Base-by-base conservation (phyloP, 2,329 filamentous ascomycete species). In the Venturia aucupariae region DNA sequence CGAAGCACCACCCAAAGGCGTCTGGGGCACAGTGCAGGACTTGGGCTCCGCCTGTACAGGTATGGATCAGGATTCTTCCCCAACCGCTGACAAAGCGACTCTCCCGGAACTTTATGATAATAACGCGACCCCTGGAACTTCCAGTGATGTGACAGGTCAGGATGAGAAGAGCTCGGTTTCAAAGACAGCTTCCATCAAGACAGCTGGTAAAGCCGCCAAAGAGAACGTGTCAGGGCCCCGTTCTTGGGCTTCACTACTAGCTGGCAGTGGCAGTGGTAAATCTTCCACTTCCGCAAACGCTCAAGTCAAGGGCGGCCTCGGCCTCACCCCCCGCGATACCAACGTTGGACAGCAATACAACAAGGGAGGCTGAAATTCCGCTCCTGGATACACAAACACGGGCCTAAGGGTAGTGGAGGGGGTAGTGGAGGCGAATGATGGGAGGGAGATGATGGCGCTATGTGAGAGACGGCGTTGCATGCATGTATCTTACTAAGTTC, bases 11-110 rank as follows among this genome's bases (percentile, higher is more conserved):
- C 27, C 51, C 2, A 22, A 32, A 57, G 30, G 5, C 30, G 24
- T 51, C n/a, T 51, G 10, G 10, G 22, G 7, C 30, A 57, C 32
- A 35, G 10, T 57, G 46, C 27, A 27, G 46, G 22, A 51, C 22
- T 57, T 57, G 51, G 30, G 19, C 19, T 17, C n/a, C 35, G 35
- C 7, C 19, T 57, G 51, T 30, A 57, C 30, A 32, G 51, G 51
- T 57, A 57, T 57, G 51, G 30, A 57, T 57, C 51, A 57, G 51
- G 51, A 57, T 15, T 27, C 22, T 27, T 22, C 51, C 51, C 51
- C 30, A 57, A 57, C n/a, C 51, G 46, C 22, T 17, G 51, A 57
- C 27, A 38, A 57, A 19, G 51, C 27, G 7, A 35, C 15, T 17
- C n/a, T 11, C 24, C 24, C 48, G 19, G 51, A 19, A 35, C 17